Evolutionary conservation across 2,329 filamentous ascomycete genomes (phyloP).

Genomic region (Aureobasidium uvarum): DNA sequence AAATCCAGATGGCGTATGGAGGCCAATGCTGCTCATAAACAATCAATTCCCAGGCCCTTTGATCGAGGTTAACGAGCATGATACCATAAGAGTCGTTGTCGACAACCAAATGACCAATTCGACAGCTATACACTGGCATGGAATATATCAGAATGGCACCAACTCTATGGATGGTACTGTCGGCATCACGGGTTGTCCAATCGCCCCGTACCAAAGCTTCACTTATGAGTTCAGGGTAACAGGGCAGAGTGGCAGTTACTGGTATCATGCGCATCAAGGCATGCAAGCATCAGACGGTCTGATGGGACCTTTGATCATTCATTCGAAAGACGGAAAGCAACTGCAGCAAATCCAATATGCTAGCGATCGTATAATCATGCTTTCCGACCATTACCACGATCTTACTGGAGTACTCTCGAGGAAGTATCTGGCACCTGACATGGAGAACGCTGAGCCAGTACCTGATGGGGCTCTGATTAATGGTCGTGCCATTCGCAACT

Average conservation of each 20-base stretch:
- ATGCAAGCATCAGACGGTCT: slow-evolving; percentile 61
- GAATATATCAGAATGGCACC: slow-evolving; percentile 66
- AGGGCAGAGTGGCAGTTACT: slow-evolving; percentile 49
- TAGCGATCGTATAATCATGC: slow-evolving; percentile 60
- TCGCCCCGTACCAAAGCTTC: slow-evolving; percentile 55
- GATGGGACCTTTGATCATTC: slow-evolving; percentile 60
- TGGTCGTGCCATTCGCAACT: slow-evolving; percentile 42
- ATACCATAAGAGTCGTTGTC: slow-evolving; percentile 65
- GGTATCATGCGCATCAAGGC: slow-evolving; percentile 63
- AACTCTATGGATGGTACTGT: slow-evolving; percentile 65
- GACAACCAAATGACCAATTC: slow-evolving; percentile 59
- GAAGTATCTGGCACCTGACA: slow-evolving; percentile 52
- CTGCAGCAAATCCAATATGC: slow-evolving; percentile 46
- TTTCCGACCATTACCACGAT: slow-evolving; percentile 69
- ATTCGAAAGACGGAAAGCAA: slow-evolving; percentile 49
- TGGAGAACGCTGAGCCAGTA: slow-evolving; percentile 58
- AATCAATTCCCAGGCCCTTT: slow-evolving; percentile 43
- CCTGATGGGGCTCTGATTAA: slow-evolving; percentile 48
- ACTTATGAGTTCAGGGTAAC: slow-evolving; percentile 62
- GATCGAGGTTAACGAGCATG: slow-evolving; percentile 56
- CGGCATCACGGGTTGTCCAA: slow-evolving; percentile 62
- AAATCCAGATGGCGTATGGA: slow-evolving; percentile 57
- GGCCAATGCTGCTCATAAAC: slow-evolving; percentile 46
- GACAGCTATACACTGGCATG: slow-evolving; percentile 66
- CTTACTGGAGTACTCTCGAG: slow-evolving; percentile 49